Conservation (phyloP, 1,139 yeast species). For the Scheffersomyces titani region DNA sequence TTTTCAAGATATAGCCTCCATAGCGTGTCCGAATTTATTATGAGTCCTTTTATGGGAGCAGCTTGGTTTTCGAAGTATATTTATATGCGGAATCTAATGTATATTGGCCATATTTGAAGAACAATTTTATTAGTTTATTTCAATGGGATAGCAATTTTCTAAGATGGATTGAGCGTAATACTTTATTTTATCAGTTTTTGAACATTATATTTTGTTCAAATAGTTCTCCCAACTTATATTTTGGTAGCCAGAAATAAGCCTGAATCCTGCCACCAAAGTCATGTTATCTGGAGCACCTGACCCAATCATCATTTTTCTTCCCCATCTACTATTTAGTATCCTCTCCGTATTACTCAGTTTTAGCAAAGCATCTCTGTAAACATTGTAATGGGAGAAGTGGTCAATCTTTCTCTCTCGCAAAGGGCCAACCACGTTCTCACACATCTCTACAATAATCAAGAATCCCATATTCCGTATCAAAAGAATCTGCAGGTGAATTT, state of each 20-base stretch:
- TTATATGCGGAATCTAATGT: background rate
- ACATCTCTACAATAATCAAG: slow-evolving; percentile 82
- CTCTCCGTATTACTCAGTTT: background rate
- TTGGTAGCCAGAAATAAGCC: background rate
- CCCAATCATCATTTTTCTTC: background rate
- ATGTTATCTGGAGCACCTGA: background rate
- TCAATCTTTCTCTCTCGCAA: slow-evolving; percentile 72
- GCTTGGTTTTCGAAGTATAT: background rate
- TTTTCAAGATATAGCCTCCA: background rate
- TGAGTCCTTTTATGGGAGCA: background rate
- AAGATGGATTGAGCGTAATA: background rate
- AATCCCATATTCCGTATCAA: slow-evolving; percentile 59
- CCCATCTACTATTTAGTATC: background rate
- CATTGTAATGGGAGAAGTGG: slow-evolving; percentile 62
- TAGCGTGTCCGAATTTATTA: background rate
- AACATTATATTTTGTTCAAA: background rate
- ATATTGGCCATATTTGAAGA: background rate
- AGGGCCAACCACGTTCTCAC: slow-evolving; percentile 71
- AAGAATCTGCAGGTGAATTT: slow-evolving; percentile 28
- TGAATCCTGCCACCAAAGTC: background rate
- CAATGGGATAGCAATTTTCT: background rate
- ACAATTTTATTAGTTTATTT: background rate
- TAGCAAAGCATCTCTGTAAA: background rate
- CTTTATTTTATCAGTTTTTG: too few relatives aligned
- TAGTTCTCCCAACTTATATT: too few relatives aligned